Conservation (phyloP, 805 yeast species). For the Ogataea zsoltii region DNA sequence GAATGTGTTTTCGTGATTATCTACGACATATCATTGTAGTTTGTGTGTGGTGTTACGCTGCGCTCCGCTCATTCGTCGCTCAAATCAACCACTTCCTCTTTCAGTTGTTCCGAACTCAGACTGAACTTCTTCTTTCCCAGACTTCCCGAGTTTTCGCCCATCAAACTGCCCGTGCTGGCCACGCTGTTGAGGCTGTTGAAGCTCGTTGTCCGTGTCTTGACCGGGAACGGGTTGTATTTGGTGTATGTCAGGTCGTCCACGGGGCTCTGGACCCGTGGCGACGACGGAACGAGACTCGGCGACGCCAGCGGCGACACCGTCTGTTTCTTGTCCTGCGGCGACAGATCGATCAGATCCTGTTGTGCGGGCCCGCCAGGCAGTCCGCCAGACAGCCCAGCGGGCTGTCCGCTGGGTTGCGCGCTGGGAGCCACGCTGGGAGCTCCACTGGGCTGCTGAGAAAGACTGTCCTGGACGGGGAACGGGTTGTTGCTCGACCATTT, state of each 20-base stretch:
- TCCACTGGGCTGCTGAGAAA: constrained; percentile 13
- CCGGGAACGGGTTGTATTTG: constrained; percentile 25
- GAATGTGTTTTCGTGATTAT: too few relatives aligned
- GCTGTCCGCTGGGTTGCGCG: too few relatives aligned
- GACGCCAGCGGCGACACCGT: constrained; percentile 7
- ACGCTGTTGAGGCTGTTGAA: constrained; percentile 8
- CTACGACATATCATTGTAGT: too few relatives aligned
- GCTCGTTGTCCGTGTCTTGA: constrained; percentile 9
- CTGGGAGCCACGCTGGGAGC: too few relatives aligned
- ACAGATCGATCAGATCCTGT: constrained; percentile 18
- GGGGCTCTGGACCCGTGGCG: constrained; percentile 1
- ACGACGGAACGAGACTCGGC: constrained; percentile 3
- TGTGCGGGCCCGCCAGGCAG: too few relatives aligned
- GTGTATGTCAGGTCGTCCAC: constrained; percentile 10
- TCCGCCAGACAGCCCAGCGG: too few relatives aligned
- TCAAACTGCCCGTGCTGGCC: constrained; percentile 3
- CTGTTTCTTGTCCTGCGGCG: constrained; percentile 4
- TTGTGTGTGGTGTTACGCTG: too few relatives aligned
- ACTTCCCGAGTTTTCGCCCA: not conserved
- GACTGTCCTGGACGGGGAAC: constrained; percentile 22
- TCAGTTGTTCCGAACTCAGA: constrained; percentile 23
- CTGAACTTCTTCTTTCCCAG: constrained; percentile 12
- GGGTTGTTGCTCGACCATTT: constrained; percentile 30
- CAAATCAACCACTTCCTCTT: constrained; percentile 26
- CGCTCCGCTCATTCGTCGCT: constrained; percentile 17